Base-by-base conservation (phyloP, 2,329 filamentous ascomycete species). In the Byssothecium circinans region DNA sequence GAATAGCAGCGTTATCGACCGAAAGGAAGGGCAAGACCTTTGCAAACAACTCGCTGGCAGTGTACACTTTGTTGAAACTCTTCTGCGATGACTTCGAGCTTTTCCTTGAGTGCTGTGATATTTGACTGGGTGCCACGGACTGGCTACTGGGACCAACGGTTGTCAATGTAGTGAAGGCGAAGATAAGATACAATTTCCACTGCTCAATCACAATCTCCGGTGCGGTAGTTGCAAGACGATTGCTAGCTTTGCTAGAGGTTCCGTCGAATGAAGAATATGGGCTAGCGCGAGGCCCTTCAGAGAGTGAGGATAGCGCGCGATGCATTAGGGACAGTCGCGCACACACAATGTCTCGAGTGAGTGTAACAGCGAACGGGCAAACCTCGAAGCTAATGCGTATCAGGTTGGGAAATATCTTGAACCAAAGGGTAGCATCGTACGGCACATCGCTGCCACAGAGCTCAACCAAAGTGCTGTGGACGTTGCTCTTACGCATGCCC, bases 151-250 rank as follows among this genome's bases (percentile, higher is more conserved):
- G 45, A 8, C 90, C 90, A 8, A 89, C 82, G 57, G 94, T 94
- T 30, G 89, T 91, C 47, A 99, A 78, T 0, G 94, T 97, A 8
- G 92, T 96, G 72, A 95, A 99, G 8, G 92, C 94, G 74, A 99
- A 96, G 45, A 96, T 91, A 20, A 99, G 79, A 68, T 97, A 97
- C 2, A 97, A 77, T 71, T 96, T 97, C 92, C 92, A 99, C 68
- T 99, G 94, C 70, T 97, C 95, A 49, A 99, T 84, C 47, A 96
- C 79, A 18, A 95, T 84, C 60, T 95, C 91, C 0, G 91, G 88
- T 15, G 91, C 87, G 1, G 87, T 86, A 2, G 84, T 86, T 49
- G 81, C 69, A 27, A 74, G 54, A 14, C 71, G 84, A 49, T 80
- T 81, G 64, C 83, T 78, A 57, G 75, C 78, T 62, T 79, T 85